Evolutionary conservation across 2,329 filamentous ascomycete genomes (phyloP), one percentile per base, ranked within the genome.

Genomic region (Colletotrichum euphorbiae): DNA sequence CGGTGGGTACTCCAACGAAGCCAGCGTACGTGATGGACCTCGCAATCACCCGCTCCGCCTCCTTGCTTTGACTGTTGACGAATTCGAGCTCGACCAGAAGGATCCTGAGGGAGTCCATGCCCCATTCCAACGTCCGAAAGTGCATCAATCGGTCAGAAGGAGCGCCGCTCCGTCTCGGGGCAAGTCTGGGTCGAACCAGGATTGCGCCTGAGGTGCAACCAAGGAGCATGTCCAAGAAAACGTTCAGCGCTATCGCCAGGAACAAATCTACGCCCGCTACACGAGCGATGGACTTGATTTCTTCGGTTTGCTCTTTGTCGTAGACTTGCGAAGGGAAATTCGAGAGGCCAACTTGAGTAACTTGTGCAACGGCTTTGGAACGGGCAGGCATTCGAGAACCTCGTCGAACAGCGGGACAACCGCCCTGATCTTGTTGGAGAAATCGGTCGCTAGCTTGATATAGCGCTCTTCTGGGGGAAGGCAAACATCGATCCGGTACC

Each of bases 211-310:
- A 88, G 0, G 87, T 90, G 74, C 89, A 90, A 2, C 87, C 88
- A 81, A 90, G 85, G 55, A 90, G 79, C 6, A 85, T 77, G 74
- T 91, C 89, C 0, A 90, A 80, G 2, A 90, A 77, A 2, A 86
- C 84, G 72, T 90, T 90, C 66, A 89, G 81, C 3, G 83, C 82
- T 6, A 90, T 81, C 1, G 90, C 77, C 1, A 90, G 77, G 72
- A 87, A 87, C 71, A 90, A 77, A 3, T 84, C 79, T 5, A 90
- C 79, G 0, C 82, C 84, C 1, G 81, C 83, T 3, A 76, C 78
- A 28, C 78, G 73, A 42, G 81, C 80, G 38, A 90, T 88, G 0
- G 87, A 87, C 21, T 76, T 79, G 24, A 90, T 78, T 73, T 90
- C 89, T 56, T 83, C 79, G 2, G 83, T 88, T 74, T 90, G 86